These are phyloP conservation scores for Colletotrichum siamense DNA, from an alignment of 2,329 filamentous ascomycete genomes.

Conservation along the genomic window DNA sequence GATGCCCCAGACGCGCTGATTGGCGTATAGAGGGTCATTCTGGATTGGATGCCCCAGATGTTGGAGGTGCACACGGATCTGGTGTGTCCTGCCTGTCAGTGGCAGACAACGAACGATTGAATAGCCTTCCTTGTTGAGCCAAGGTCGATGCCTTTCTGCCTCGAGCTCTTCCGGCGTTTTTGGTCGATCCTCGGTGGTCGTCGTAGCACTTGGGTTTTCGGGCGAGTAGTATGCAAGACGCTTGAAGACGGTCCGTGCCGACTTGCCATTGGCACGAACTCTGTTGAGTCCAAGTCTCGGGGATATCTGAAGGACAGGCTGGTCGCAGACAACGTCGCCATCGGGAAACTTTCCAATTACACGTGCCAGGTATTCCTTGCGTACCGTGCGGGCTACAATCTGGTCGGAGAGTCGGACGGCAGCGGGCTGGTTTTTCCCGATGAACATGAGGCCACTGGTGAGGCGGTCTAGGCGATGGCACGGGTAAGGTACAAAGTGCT, in stretches of 20 bases:
- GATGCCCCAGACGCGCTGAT: conserved; percentile 87
- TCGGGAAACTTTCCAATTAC: conserved; percentile 93
- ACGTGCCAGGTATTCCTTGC: conserved; percentile 93
- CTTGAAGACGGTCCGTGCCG: conserved; percentile 89
- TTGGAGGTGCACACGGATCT: conserved; percentile 93
- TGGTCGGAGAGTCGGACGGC: conserved; percentile 80
- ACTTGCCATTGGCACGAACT: conserved; percentile 91
- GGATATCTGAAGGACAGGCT: conserved; percentile 92
- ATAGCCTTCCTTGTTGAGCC: conserved; percentile 74
- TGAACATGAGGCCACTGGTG: conserved; percentile 97
- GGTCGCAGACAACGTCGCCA: conserved; percentile 88
- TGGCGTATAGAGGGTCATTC: conserved; percentile 98
- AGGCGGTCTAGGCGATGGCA: conserved; percentile 94
- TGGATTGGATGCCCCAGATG: conserved; percentile 94
- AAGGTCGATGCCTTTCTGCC: conserved; percentile 37
- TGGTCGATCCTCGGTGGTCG: conserved; percentile 22
- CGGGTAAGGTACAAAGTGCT: conserved; percentile 63
- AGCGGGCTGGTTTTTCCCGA: conserved; percentile 83
- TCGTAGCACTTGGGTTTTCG: conserved; percentile 22
- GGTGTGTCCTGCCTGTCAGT: conserved; percentile 92
- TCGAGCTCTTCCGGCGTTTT: conserved; percentile 27
- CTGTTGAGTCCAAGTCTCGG: conserved; percentile 94
- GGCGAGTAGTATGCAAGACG: conserved; percentile 89
- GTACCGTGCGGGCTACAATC: conserved; percentile 80
- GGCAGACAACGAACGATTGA: conserved; percentile 94